Base-by-base conservation (phyloP, 2,329 filamentous ascomycete species). In the Microthyrium microscopicum region DNA sequence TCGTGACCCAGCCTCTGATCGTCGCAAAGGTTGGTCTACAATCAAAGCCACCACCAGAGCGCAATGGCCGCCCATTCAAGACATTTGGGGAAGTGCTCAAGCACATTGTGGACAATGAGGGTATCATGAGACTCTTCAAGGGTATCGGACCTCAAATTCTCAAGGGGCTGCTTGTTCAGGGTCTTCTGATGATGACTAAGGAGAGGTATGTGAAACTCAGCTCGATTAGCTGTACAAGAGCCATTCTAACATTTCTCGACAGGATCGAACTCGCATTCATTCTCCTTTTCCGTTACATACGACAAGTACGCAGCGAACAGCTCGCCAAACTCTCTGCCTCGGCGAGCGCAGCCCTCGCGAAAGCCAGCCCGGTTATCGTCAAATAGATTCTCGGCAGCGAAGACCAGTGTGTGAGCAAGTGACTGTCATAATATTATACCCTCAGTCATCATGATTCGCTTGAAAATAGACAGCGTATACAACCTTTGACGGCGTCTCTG, bases 181-280 rank as follows among this genome's bases (percentile, higher is more conserved):
- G 89, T 31, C 73, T 98, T 36, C 64, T 98, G 25, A 98, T 98
- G 89, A 98, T 94, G 84, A 89, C 84, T 30, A 98, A 98, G 60
- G 89, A 98, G 59, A 71, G 84, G 80, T 84, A 65, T 44, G 64
- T 26, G 11, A 19, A 18, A 15, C 19, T 18, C 26, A 7, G 24
- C 25, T 5, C 27, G n/a, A n/a, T 33, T 13, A 9, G 15, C 5
- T 17, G 16, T 13, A 15, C 11, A 20, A 21, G 9, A 25, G 9
- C 27, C 27, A 9, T 11, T 9, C 27, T 18, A 29, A 34, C 11
- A 4, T 11, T 3, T 5, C 3, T 16, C 2, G n/a, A 4, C 20
- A 38, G 81, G 44, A 81, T 95, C 56, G 89, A 95, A 54, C 61
- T 95, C 12, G 53, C 84, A 28, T 95, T 94, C 52, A 64, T 95